Evolutionary conservation across 2,329 filamentous ascomycete species (phyloP).

Genomic region (Colletotrichum shisoi): DNA sequence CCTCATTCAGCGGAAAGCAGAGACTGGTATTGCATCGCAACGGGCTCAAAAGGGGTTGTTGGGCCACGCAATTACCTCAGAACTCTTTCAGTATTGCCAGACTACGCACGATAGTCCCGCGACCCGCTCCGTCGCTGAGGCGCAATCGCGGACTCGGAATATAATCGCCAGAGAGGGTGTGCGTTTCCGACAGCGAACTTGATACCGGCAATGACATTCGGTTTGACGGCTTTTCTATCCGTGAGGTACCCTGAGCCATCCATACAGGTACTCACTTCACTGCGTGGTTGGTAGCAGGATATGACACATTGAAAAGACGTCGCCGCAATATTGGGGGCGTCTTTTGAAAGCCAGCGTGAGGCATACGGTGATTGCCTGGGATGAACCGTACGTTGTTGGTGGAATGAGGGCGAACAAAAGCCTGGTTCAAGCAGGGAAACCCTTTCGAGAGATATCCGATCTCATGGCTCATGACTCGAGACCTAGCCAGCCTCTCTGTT

Average conservation of each 20-base stretch:
- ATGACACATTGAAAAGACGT: neutral
- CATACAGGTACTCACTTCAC: neutral
- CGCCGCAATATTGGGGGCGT: neutral
- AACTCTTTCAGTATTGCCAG: neutral
- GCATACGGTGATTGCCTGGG: neutral
- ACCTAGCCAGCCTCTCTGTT: neutral
- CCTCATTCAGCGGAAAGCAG: neutral
- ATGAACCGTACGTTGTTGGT: neutral
- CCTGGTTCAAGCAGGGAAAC: neutral
- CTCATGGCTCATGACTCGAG: conserved; percentile 5
- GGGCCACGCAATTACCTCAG: neutral
- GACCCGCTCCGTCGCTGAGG: neutral
- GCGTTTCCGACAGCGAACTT: neutral
- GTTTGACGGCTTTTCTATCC: neutral
- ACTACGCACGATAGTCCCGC: neutral
- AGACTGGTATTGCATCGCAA: neutral
- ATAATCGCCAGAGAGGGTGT: neutral
- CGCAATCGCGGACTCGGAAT: neutral
- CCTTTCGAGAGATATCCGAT: neutral
- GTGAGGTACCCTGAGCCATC: neutral
- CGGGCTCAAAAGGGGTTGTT: neutral
- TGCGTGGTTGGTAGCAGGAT: neutral
- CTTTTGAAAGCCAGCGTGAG: neutral
- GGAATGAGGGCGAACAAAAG: neutral
- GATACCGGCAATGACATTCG: neutral